Evolutionary conservation across 2,329 filamentous ascomycete species (phyloP).

Genomic region (Neoascochyta sp.): DNA sequence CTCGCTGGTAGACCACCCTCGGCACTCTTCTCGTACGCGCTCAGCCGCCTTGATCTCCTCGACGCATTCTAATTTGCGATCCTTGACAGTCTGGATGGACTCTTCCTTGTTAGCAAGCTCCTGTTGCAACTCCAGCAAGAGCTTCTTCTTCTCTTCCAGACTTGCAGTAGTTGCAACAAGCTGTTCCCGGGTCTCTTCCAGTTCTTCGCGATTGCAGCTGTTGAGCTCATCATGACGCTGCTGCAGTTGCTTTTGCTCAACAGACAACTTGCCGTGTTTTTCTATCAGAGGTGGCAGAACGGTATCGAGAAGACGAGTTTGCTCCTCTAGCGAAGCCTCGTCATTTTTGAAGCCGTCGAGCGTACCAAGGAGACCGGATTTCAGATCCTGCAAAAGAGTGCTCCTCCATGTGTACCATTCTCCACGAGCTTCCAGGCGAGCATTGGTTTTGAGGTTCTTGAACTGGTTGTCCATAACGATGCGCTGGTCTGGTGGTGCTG

Average conservation of each 20-base stretch:
- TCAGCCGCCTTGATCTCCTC: conserved; percentile 80
- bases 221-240: conserved; percentile 70
- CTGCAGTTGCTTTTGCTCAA: conserved; percentile 65
- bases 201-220: conserved; percentile 74
- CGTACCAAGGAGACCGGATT: conserved; percentile 73
- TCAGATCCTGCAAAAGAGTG: conserved; percentile 78
- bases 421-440: conserved; percentile 83
- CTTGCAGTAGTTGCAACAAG: conserved; percentile 63
- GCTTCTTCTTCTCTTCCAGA: conserved; percentile 64
- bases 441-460: conserved; percentile 93
- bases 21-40: conserved; percentile 77
- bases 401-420: conserved; percentile 99
- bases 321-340: conserved; percentile 60
- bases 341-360: conserved; percentile 74
- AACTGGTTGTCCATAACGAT: conserved; percentile 92
- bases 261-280: conserved; percentile 58
- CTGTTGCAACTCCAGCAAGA: conserved; percentile 63
- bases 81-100: conserved; percentile 58
- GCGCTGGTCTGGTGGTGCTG: conserved; percentile 77
- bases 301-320: conserved; percentile 64
- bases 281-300: conserved; percentile 63
- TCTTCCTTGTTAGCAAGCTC: conserved; percentile 66
- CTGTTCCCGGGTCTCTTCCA: conserved; percentile 68
- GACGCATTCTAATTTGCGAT: conserved; percentile 65
- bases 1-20: conserved; percentile 82